phyloP scores from a whole-genome alignment of 257 asterid genomes.

The Pogostemon cablin region DNA sequence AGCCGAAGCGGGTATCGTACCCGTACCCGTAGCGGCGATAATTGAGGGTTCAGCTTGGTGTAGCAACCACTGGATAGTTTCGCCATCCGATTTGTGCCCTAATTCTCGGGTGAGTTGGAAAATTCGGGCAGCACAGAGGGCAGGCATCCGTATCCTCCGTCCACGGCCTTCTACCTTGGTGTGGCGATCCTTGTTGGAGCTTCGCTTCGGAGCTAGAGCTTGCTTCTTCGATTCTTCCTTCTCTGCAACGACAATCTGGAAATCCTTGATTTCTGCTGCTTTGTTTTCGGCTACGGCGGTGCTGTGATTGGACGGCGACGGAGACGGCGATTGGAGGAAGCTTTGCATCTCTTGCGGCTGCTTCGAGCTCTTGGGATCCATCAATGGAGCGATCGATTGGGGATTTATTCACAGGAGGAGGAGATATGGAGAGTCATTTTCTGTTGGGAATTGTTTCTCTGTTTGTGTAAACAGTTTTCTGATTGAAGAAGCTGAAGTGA shows the following conservation, averaged over 20 bases:
- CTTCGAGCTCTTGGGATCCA: conserved; percentile 67
- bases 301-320: conserved; percentile 13
- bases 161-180: conserved; percentile 84
- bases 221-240: conserved; percentile 53
- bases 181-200: conserved; percentile 75
- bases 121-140: conserved; percentile 76
- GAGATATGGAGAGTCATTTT: conserved; percentile 16
- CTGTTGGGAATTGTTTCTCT: too few relatives aligned
- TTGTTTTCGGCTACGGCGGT: conserved; percentile 35
- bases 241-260: conserved; percentile 49
- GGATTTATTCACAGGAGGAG: background rate
- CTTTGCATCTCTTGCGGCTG: conserved; percentile 39
- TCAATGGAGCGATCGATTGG: conserved; percentile 21
- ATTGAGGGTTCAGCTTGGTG: conserved; percentile 77
- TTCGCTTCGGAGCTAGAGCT: conserved; percentile 59
- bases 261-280: conserved; percentile 42
- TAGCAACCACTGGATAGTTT: conserved; percentile 77
- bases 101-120: conserved; percentile 74
- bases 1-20: conserved; percentile 78
- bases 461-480: conserved; percentile 4
- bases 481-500: conserved; percentile 38
- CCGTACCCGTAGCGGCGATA: conserved; percentile 76
- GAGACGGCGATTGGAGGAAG: conserved; percentile 26
- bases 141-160: conserved; percentile 81
- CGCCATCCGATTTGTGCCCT: conserved; percentile 84